These are phyloP conservation scores for Colletotrichum euphorbiae DNA, from an alignment of 2,329 filamentous ascomycete genomes.

Conservation along the genomic window DNA sequence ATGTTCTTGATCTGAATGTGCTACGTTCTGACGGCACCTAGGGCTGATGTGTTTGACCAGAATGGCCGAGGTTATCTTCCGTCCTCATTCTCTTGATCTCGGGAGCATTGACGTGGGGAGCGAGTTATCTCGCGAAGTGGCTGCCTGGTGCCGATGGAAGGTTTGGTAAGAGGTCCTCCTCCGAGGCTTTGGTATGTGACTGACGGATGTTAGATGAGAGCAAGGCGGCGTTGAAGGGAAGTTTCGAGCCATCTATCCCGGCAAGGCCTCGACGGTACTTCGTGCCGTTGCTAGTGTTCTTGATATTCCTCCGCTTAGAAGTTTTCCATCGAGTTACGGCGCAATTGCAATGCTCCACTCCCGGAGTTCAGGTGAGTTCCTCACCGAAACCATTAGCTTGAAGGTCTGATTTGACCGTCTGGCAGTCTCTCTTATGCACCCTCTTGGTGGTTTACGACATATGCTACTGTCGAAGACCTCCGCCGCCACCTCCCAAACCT, in stretches of 20 bases:
- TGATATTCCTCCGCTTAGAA: slow-evolving; percentile 61
- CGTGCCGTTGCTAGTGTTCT: slow-evolving; percentile 56
- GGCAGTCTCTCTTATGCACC: slow-evolving; percentile 60
- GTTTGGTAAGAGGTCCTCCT: slow-evolving; percentile 50
- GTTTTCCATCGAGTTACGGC: slow-evolving; percentile 58
- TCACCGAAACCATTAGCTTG: too few relatives aligned
- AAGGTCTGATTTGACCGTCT: neutral
- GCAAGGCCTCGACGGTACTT: slow-evolving; percentile 61
- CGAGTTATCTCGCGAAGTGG: slow-evolving; percentile 58
- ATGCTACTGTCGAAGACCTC: slow-evolving; percentile 49
- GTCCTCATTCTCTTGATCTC: slow-evolving; percentile 60
- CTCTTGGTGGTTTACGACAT: slow-evolving; percentile 59
- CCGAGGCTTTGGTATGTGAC: neutral
- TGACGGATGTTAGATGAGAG: slow-evolving; percentile 33
- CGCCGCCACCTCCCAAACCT: slow-evolving; percentile 48
- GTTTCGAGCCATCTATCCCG: slow-evolving; percentile 50
- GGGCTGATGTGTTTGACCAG: slow-evolving; percentile 46
- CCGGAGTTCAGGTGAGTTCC: slow-evolving; percentile 60
- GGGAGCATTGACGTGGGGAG: slow-evolving; percentile 54
- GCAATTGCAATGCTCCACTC: slow-evolving; percentile 62
- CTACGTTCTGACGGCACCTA: neutral
- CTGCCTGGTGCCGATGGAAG: slow-evolving; percentile 60
- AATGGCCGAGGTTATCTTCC: slow-evolving; percentile 61
- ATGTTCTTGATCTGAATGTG: slow-evolving; percentile 34
- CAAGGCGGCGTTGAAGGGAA: slow-evolving; percentile 12